These are phyloP conservation scores for Rosellinia necatrix DNA, from an alignment of 2,329 filamentous ascomycete genomes.

Conservation along the genomic window DNA sequence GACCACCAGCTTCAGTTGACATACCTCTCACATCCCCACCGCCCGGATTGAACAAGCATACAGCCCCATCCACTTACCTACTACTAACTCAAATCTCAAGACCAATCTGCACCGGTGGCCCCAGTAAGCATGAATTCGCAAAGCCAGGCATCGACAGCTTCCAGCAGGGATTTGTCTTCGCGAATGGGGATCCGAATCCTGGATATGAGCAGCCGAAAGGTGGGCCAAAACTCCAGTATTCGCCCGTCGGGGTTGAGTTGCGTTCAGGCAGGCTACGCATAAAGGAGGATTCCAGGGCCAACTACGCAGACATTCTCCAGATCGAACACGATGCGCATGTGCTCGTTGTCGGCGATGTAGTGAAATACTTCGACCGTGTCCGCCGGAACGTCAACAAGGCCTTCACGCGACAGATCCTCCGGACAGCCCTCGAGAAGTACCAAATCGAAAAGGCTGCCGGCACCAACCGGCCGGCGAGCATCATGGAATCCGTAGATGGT, in stretches of 20 bases:
- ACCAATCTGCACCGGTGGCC: constrained; percentile 41
- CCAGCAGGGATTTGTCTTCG: constrained; percentile 44
- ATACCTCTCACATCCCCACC: neutral
- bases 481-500: constrained; percentile 29
- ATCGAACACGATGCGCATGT: constrained; percentile 44
- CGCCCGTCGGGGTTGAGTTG: constrained; percentile 42
- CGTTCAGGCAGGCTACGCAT: constrained; percentile 41
- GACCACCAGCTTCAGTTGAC: neutral
- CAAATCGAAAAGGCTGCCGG: constrained; percentile 33
- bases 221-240: constrained; percentile 41
- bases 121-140: constrained; percentile 42
- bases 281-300: constrained; percentile 44
- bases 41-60: constrained; percentile 11
- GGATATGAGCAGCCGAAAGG: constrained; percentile 36
- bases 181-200: constrained; percentile 41
- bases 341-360: constrained; percentile 44
- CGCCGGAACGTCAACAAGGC: constrained; percentile 46
- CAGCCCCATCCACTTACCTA: neutral
- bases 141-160: constrained; percentile 45
- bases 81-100: constrained; percentile 33
- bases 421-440: constrained; percentile 43
- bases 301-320: constrained; percentile 45
- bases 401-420: constrained; percentile 44
- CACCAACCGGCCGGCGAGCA: constrained; percentile 12
- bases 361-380: constrained; percentile 45